Base-by-base conservation (phyloP, 331 rosid species). In the Pyrus hybrid region DNA sequence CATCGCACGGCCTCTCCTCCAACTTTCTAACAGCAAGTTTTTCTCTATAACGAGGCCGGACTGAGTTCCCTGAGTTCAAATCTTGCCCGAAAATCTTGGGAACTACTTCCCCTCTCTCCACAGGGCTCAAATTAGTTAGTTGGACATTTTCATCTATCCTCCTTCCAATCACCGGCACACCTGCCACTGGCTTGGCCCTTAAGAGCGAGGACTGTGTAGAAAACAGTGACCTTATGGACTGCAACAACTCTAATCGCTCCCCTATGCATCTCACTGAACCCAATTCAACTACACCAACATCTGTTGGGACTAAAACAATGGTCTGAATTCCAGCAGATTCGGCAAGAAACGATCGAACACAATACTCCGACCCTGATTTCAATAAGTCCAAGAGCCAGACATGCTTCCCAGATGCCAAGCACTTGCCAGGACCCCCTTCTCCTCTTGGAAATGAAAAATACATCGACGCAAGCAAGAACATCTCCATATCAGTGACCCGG, bases 401-500 rank as follows among this genome's bases (percentile, higher is more conserved):
- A 74, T 92, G 97, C 82, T 94, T 90, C 72, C 93, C 93, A 0
- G 91, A 85, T 0, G 90, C 93, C 45, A 85, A 83, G 68, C 97
- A 92, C 88, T 89, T 90, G 12, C 99, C 99, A 6, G 99, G 99
- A 1, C 99, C 99, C 14, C 97, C 99, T 28, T 87, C 85, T 3
- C 99, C 99, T 2, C 83, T 76, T 54, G 93, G 96, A 51, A 94
- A 94, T 13, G 97, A 92, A 84, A 94, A 94, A 62, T 92, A 94
- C 99, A 94, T 94, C 32, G 99, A 94, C 3, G 99, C 93, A 47
- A 94, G 93, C 43, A 94, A 94, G 79, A 94, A 94, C 96, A 92
- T 92, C 86, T 94, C 99, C 0, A 92, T 89, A 72, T 92, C 97
- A 1, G 99, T 94, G 0, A 94, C 97, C 9, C 90, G 62, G 76